Conservation (phyloP, 257 asterid species). For the Fraxinus cuspidata region DNA sequence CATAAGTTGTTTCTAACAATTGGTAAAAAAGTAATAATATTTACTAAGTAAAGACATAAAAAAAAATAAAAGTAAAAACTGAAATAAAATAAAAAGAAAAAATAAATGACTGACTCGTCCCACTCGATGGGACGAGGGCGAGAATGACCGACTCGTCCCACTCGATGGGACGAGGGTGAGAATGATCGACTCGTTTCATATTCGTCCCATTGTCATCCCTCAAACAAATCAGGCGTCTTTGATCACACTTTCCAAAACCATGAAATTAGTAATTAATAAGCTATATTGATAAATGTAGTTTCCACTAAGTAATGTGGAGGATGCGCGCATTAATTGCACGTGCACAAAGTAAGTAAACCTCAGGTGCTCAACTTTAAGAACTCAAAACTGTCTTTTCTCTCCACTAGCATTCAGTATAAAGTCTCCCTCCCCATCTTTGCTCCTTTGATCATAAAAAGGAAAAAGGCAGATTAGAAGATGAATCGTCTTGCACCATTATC, state of each 20-base stretch:
- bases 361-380: neutral
- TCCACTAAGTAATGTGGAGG: neutral
- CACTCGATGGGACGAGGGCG: too few species aligned
- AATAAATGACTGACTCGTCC: too few species aligned
- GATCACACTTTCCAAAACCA: neutral
- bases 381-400: neutral
- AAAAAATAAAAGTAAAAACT: too few species aligned
- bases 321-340: constrained; percentile 33
- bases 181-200: too few species aligned
- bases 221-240: neutral
- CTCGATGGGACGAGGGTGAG: too few species aligned
- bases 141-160: too few species aligned
- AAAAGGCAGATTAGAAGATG: constrained; percentile 31
- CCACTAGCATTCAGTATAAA: neutral
- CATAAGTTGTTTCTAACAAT: too few species aligned
- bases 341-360: constrained; percentile 17
- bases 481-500: constrained; percentile 72
- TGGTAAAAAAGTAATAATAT: too few species aligned
- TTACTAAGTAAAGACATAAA: too few species aligned
- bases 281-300: neutral
- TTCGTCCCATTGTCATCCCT: too few species aligned
- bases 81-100: too few species aligned
- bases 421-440: neutral
- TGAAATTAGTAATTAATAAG: neutral
- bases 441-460: neutral